phyloP scores from a whole-genome alignment of 441 rosid genomes.

The Croton setiger region DNA sequence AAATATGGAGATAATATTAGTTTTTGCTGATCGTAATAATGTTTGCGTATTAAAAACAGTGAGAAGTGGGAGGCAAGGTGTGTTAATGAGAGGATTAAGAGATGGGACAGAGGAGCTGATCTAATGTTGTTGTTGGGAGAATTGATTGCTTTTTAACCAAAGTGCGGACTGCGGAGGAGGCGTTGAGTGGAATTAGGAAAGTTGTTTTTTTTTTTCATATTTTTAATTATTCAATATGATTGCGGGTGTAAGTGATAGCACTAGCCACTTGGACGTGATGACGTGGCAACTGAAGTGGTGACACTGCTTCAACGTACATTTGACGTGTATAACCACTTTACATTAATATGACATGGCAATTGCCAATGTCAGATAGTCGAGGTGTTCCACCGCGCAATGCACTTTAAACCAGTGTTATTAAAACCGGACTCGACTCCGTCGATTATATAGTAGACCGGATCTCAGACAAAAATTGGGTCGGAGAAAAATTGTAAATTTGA shows the following conservation, averaged over 20 bases:
- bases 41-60: not conserved
- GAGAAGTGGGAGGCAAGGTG: not conserved
- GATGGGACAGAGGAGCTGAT: not conserved
- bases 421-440: not conserved
- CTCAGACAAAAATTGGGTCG: too few relatives aligned
- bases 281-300: not conserved
- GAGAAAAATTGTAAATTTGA: too few relatives aligned
- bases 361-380: not conserved
- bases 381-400: not conserved
- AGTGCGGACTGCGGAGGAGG: constrained; percentile 8
- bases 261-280: not conserved
- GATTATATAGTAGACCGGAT: too few relatives aligned
- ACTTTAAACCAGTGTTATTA: not conserved
- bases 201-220: not conserved
- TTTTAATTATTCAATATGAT: not conserved
- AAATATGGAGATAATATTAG: not conserved
- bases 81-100: not conserved
- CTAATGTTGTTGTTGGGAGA: not conserved
- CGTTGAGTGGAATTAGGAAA: not conserved
- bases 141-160: constrained; percentile 8
- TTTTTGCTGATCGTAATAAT: not conserved
- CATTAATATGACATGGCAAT: not conserved
- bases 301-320: not conserved
- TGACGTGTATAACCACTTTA: not conserved
- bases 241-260: not conserved